Percentiles rank a stretch among this genome's conserved stretches.
These are phyloP conservation scores for Alloascoidea africana DNA, from an alignment of 805 yeast genomes.

Conservation along the genomic window DNA sequence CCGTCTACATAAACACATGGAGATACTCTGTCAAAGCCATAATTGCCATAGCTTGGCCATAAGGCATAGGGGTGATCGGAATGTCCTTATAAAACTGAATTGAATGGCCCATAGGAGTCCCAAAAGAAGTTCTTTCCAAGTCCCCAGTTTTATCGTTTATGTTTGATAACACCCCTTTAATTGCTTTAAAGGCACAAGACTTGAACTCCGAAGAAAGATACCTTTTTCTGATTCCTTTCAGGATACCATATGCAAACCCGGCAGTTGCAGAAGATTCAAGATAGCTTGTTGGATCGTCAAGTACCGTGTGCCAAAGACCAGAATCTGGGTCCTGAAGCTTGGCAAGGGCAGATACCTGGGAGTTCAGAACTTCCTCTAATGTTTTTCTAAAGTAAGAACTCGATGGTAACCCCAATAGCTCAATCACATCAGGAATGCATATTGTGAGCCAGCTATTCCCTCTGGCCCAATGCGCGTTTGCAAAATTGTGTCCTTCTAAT, in stretches of 20 bases:
- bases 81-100: constrained; percentile 21
- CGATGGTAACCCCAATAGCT: constrained; percentile 14
- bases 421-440: constrained; percentile 22
- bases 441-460: constrained; percentile 23
- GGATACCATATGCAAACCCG: constrained; percentile 22
- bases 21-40: constrained; percentile 19
- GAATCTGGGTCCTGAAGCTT: constrained; percentile 15
- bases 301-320: constrained; percentile 22
- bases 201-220: constrained; percentile 15
- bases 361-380: constrained; percentile 16
- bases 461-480: constrained; percentile 22
- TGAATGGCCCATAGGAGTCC: constrained; percentile 21
- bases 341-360: constrained; percentile 17
- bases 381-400: constrained; percentile 17
- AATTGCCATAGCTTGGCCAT: constrained; percentile 24
- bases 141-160: constrained; percentile 19
- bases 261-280: constrained; percentile 21
- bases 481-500: constrained; percentile 13
- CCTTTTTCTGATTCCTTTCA: constrained; percentile 17
- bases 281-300: constrained; percentile 18
- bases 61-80: constrained; percentile 21
- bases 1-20: too few species aligned
- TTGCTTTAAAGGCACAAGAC: constrained; percentile 16
- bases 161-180: constrained; percentile 17
- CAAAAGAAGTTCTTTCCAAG: constrained; percentile 20